Evolutionary conservation across 805 yeast genomes (phyloP).

Genomic region (Pichia nanzhaoensis): DNA sequence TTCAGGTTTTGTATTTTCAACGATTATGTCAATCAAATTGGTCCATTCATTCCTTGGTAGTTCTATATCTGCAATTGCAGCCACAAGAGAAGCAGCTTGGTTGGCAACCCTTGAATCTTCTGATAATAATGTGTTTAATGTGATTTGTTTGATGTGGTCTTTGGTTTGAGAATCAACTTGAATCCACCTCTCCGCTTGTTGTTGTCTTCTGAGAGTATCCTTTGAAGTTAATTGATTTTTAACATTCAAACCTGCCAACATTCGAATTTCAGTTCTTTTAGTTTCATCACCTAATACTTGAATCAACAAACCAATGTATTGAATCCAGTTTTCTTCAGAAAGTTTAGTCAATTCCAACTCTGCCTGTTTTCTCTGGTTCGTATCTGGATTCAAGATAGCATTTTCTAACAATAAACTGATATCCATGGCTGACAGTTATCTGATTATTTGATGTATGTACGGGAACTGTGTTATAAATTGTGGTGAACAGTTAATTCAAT

Average conservation of each 20-base stretch:
- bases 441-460: neutral
- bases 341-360: slow-evolving; percentile 68
- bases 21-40: slow-evolving; percentile 73
- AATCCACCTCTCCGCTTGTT: slow-evolving; percentile 71
- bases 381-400: slow-evolving; percentile 67
- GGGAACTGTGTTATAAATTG: neutral
- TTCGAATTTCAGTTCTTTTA: slow-evolving; percentile 72
- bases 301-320: slow-evolving; percentile 63
- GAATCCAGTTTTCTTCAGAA: slow-evolving; percentile 69
- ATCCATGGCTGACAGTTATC: slow-evolving; percentile 37
- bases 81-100: slow-evolving; percentile 88
- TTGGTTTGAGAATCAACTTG: slow-evolving; percentile 48
- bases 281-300: slow-evolving; percentile 61
- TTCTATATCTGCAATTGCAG: slow-evolving; percentile 95
- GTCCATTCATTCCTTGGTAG: slow-evolving; percentile 86
- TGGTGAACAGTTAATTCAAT: too few relatives aligned
- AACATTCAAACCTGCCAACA: slow-evolving; percentile 81
- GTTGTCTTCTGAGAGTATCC: slow-evolving; percentile 50
- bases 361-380: slow-evolving; percentile 63
- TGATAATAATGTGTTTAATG: slow-evolving; percentile 58
- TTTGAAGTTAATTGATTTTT: slow-evolving; percentile 87
- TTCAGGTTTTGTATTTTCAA: slow-evolving; percentile 76
- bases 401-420: slow-evolving; percentile 68
- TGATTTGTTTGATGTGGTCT: slow-evolving; percentile 56
- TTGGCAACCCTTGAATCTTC: slow-evolving; percentile 74